Percentiles rank a stretch among this genome's conserved stretches.
Conservation (phyloP, 768 basidiomycete species). For the Ephemerocybe angulata region DNA sequence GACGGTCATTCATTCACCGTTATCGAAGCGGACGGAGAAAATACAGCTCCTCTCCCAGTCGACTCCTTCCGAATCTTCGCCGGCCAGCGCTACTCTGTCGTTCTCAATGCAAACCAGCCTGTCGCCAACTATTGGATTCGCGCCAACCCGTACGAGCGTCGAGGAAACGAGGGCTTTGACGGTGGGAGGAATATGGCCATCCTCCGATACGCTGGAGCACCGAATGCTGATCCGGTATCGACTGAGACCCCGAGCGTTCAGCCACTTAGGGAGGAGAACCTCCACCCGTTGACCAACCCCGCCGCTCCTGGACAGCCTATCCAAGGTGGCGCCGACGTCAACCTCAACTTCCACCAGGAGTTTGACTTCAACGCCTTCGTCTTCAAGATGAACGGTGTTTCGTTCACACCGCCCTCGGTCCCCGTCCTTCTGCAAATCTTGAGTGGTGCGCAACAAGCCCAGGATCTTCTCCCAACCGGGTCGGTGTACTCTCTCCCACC, state of each 20-base stretch:
- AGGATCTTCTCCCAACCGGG: conserved; percentile 35
- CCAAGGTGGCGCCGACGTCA: conserved; percentile 38
- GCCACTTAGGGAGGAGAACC: conserved; percentile 33
- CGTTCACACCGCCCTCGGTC: conserved; percentile 29
- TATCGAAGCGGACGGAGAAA: not conserved
- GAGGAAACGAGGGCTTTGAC: conserved; percentile 14
- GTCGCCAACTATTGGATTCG: conserved; percentile 45
- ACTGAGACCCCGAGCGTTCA: conserved; percentile 19
- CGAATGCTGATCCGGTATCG: conserved; percentile 36
- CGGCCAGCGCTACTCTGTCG: conserved; percentile 46
- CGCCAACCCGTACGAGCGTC: conserved; percentile 29
- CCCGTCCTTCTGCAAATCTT: conserved; percentile 47
- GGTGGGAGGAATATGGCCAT: conserved; percentile 54
- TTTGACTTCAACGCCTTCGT: conserved; percentile 17
- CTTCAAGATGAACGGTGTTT: conserved; percentile 23
- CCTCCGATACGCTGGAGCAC: conserved; percentile 45
- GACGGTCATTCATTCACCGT: conserved; percentile 39
- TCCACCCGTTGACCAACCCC: conserved; percentile 28
- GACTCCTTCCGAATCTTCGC: not conserved
- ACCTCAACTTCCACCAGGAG: conserved; percentile 27
- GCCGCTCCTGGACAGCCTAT: conserved; percentile 31
- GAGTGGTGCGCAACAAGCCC: conserved; percentile 33
- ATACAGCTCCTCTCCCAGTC: conserved; percentile 22
- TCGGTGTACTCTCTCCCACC: conserved; percentile 36
- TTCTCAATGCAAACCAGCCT: conserved; percentile 35